phyloP scores from a whole-genome alignment of 2,329 filamentous ascomycete genomes.

The Xylariomycetidae sp. region DNA sequence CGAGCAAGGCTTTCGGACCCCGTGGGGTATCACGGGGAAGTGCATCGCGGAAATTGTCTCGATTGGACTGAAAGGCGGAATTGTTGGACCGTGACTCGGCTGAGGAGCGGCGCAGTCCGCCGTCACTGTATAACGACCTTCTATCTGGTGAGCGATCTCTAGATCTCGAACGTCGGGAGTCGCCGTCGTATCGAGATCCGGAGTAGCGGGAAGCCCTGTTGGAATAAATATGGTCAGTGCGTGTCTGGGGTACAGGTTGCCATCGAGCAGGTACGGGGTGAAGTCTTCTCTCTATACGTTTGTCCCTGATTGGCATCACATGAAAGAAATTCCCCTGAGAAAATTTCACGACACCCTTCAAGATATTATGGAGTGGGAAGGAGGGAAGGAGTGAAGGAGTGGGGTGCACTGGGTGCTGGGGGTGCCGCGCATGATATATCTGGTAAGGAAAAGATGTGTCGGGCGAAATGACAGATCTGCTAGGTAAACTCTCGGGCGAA shows the following conservation, averaged over 20 bases:
- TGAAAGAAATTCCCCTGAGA: too few relatives aligned
- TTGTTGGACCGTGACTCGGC: constrained; percentile 53
- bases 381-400: too few relatives aligned
- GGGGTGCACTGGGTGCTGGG: too few relatives aligned
- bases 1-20: constrained; percentile 74
- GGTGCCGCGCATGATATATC: too few relatives aligned
- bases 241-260: neutral
- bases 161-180: constrained; percentile 58
- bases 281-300: too few relatives aligned
- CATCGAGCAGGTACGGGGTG: too few relatives aligned
- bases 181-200: constrained; percentile 57
- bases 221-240: constrained; percentile 22
- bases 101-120: constrained; percentile 66
- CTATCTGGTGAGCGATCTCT: constrained; percentile 66
- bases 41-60: constrained; percentile 54
- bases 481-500: too few relatives aligned
- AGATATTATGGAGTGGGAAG: too few relatives aligned
- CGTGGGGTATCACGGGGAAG: constrained; percentile 68
- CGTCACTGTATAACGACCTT: constrained; percentile 51
- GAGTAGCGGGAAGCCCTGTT: constrained; percentile 49
- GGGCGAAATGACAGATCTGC: too few relatives aligned
- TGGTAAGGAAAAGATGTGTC: too few relatives aligned
- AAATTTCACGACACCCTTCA: too few relatives aligned
- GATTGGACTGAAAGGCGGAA: constrained; percentile 55
- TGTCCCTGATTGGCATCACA: too few relatives aligned